phyloP scores from a whole-genome alignment of 345 rosid genomes.

The Gynandropsis gynandra region DNA sequence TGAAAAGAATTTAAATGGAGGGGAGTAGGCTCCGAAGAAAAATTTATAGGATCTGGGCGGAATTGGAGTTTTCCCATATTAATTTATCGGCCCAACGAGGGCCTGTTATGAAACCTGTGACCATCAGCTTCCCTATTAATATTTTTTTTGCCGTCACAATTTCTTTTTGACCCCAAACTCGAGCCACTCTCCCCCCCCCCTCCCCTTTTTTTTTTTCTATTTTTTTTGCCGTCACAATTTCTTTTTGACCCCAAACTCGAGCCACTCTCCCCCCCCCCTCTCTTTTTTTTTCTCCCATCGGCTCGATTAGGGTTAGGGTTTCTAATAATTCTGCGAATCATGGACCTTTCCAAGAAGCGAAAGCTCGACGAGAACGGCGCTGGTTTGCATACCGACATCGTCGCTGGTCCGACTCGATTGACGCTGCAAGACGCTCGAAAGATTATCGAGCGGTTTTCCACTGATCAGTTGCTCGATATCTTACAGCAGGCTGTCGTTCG shows the following conservation, averaged over 20 bases:
- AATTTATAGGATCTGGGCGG: too few species aligned
- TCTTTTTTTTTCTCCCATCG: background rate
- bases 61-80: too few species aligned
- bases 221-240: background rate
- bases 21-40: too few species aligned
- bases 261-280: background rate
- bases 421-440: slow-evolving; percentile 48
- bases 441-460: slow-evolving; percentile 47
- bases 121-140: too few species aligned
- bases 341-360: slow-evolving; percentile 58
- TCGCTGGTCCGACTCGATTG: slow-evolving; percentile 28
- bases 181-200: background rate
- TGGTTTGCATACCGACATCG: slow-evolving; percentile 16
- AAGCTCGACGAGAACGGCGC: slow-evolving; percentile 55
- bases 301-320: slow-evolving; percentile 39
- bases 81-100: too few species aligned
- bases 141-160: background rate
- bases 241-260: too few species aligned
- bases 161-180: too few species aligned
- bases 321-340: slow-evolving; percentile 13
- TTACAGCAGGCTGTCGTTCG: slow-evolving; percentile 41
- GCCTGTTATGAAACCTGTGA: too few species aligned
- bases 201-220: background rate
- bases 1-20: too few species aligned
- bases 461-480: slow-evolving; percentile 62